phyloP scores from a whole-genome alignment of 2,329 filamentous ascomycete genomes.

The Fusarium globosum region DNA sequence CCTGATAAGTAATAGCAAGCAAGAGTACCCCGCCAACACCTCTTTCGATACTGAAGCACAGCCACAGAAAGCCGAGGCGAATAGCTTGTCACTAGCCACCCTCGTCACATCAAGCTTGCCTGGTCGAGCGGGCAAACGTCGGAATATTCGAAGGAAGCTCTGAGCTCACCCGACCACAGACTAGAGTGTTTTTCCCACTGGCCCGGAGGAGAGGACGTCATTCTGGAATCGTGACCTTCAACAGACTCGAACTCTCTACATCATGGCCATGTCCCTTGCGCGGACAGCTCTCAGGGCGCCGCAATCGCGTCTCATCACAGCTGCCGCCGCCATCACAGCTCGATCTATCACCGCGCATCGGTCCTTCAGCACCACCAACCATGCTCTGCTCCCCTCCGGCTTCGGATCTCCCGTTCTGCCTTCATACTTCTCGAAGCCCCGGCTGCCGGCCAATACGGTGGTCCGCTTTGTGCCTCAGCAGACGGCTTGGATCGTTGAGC shows the following conservation, averaged over 20 bases:
- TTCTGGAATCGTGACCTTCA: conserved; percentile 33
- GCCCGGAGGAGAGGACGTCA: conserved; percentile 38
- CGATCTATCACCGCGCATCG: conserved; percentile 38
- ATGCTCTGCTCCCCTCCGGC: conserved; percentile 49
- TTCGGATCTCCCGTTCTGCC: conserved; percentile 57
- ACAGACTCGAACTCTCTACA: conserved; percentile 26
- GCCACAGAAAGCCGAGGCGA: conserved; percentile 14
- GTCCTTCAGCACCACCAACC: conserved; percentile 48
- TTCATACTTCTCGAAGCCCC: conserved; percentile 82
- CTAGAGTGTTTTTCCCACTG: conserved; percentile 37
- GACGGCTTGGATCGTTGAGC: conserved; percentile 99
- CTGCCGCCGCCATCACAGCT: conserved; percentile 31
- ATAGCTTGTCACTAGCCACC: conserved; percentile 15
- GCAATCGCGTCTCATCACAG: conserved; percentile 37
- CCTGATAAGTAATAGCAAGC: conserved; percentile 1
- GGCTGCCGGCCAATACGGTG: conserved; percentile 91
- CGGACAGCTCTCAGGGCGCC: conserved; percentile 46
- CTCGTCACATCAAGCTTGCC: conserved; percentile 16
- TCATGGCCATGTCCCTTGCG: conserved; percentile 47
- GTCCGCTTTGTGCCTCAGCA: conserved; percentile 99
- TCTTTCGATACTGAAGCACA: background rate
- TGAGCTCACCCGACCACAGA: conserved; percentile 21
- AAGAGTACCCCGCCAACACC: conserved; percentile 27
- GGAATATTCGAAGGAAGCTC: conserved; percentile 23
- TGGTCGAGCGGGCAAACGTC: conserved; percentile 30